Evolutionary conservation across 2,329 filamentous ascomycete genomes (phyloP).

Genomic region (Sclerotinia sclerotiorum): DNA sequence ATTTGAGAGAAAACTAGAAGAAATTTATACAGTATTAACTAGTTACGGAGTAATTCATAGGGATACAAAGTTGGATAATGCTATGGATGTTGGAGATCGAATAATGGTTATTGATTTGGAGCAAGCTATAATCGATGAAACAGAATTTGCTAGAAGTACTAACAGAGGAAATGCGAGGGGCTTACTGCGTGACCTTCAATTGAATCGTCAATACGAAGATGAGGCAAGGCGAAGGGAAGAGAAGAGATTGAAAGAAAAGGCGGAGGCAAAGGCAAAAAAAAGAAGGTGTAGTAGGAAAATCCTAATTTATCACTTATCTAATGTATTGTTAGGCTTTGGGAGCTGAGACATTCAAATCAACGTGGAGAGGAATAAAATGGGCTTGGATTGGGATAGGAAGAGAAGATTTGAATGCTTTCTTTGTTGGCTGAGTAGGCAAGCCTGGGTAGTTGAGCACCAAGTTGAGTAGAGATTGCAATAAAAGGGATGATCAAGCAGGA

Average conservation of each 20-base stretch:
- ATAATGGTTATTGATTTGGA: neutral
- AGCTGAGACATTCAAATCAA: neutral
- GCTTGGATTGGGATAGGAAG: neutral
- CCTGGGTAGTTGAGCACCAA: no score
- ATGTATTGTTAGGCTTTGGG: neutral
- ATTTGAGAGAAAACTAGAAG: neutral
- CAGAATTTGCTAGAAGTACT: neutral
- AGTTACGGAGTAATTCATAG: neutral
- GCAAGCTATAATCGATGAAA: neutral
- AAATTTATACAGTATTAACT: neutral
- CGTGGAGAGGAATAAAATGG: neutral
- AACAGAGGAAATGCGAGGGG: neutral
- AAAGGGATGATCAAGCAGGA: neutral
- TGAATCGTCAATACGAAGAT: neutral
- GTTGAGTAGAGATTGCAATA: no score
- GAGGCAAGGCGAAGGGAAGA: neutral
- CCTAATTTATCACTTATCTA: neutral
- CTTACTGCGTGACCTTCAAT: neutral
- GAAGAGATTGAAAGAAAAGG: neutral
- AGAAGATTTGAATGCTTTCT: neutral
- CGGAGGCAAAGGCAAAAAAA: neutral
- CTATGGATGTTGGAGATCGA: neutral
- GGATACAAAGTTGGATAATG: neutral
- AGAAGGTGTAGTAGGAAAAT: neutral
- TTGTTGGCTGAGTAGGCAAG: neutral